Conservation (phyloP, 2,329 filamentous ascomycete species). For the Neofusicoccum parvum region DNA sequence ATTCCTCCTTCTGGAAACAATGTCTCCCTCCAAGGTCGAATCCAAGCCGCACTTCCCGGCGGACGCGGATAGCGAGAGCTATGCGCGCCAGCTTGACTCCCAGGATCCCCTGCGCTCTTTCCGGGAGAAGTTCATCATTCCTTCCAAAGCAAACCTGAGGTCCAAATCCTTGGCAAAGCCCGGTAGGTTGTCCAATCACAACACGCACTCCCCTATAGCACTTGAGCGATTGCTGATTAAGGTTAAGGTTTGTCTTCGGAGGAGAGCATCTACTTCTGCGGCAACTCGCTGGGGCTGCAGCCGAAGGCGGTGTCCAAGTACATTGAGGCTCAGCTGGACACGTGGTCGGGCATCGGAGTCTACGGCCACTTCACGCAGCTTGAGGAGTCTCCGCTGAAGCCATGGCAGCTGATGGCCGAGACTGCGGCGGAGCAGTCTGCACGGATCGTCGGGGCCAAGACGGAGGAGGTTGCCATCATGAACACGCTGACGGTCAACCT, state of each 20-base stretch:
- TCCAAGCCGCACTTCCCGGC: slow-evolving; percentile 16
- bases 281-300: slow-evolving; percentile 23
- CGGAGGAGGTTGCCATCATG: slow-evolving; percentile 24
- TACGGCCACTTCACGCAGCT: slow-evolving; percentile 22
- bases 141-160: slow-evolving; percentile 15
- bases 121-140: slow-evolving; percentile 20
- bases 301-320: slow-evolving; percentile 21
- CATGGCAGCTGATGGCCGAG: slow-evolving; percentile 22
- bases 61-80: slow-evolving; percentile 13
- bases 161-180: slow-evolving; percentile 11
- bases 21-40: slow-evolving; percentile 17
- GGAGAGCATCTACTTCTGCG: slow-evolving; percentile 23
- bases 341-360: slow-evolving; percentile 21
- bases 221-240: neutral
- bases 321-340: slow-evolving; percentile 22
- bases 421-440: slow-evolving; percentile 15
- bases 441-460: slow-evolving; percentile 20
- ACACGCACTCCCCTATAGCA: neutral
- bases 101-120: slow-evolving; percentile 19
- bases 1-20: neutral
- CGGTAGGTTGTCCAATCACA: neutral
- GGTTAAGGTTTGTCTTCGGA: neutral
- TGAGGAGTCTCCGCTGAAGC: slow-evolving; percentile 19
- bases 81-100: slow-evolving; percentile 13
- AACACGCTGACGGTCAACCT: slow-evolving; percentile 22